These are phyloP conservation scores for Fraxinus velutina DNA, from an alignment of 305 asterid species.

Conservation along the genomic window DNA sequence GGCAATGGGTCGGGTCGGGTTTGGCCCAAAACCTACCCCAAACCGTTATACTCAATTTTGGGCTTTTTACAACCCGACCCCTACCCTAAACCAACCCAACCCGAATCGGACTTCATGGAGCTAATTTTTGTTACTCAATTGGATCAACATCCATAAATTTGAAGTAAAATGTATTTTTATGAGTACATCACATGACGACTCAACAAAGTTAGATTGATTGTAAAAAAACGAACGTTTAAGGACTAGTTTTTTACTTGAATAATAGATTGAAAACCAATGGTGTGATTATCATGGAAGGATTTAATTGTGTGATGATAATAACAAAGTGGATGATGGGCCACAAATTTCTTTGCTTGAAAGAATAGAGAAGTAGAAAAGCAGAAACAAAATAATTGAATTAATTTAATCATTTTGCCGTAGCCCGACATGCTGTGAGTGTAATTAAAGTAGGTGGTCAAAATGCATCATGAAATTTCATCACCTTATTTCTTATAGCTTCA, in stretches of 20 bases:
- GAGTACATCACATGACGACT: neutral
- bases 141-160: neutral
- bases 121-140: neutral
- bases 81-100: too few species aligned
- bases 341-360: conserved; percentile 4
- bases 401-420: neutral
- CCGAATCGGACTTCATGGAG: neutral
- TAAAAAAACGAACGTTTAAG: neutral
- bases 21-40: too few species aligned
- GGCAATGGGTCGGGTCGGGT: too few species aligned
- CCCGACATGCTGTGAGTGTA: neutral
- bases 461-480: neutral
- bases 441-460: neutral
- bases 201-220: neutral
- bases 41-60: too few species aligned
- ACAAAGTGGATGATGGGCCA: neutral
- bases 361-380: neutral
- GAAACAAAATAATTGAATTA: neutral
- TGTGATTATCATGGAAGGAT: neutral
- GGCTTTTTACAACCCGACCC: too few species aligned
- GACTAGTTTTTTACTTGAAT: neutral
- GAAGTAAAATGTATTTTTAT: neutral
- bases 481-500: neutral
- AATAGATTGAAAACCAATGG: neutral
- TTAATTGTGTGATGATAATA: neutral